Percentiles rank a stretch among this genome's conserved stretches.
Conservation (phyloP, 768 basidiomycete species). For the Dacryopinax spathularia region DNA sequence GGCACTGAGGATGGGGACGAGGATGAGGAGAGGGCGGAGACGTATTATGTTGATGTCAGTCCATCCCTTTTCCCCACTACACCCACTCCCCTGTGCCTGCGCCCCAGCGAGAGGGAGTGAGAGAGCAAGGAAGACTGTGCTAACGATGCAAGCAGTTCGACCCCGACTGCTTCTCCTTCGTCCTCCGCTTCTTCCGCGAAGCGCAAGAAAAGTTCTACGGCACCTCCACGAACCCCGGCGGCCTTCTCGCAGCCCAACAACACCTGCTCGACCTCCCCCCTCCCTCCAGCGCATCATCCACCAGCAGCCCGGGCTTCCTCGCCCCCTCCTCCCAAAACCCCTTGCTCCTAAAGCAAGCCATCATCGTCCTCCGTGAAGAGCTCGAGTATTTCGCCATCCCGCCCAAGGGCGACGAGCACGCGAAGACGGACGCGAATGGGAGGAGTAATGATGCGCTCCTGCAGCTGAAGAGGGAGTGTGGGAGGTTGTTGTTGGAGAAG, state of each 20-base stretch:
- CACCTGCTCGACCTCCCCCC: slow-evolving; percentile 43
- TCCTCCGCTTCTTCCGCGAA: slow-evolving; percentile 79
- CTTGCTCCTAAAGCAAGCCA: slow-evolving; percentile 86
- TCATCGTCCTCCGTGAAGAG: slow-evolving; percentile 95
- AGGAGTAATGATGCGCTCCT: slow-evolving; percentile 64
- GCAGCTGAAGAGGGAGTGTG: slow-evolving; percentile 73
- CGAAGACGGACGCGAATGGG: slow-evolving; percentile 60
- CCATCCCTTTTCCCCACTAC: not conserved
- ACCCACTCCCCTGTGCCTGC: too few relatives aligned
- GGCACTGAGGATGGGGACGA: slow-evolving; percentile 59
- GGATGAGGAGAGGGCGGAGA: slow-evolving; percentile 75
- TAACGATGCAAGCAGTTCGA: slow-evolving; percentile 55
- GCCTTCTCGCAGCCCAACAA: slow-evolving; percentile 64
- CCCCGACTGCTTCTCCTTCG: slow-evolving; percentile 88
- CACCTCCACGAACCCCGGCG: slow-evolving; percentile 45
- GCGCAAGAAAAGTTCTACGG: slow-evolving; percentile 91
- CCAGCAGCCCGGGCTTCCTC: slow-evolving; percentile 34
- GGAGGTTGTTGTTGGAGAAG: slow-evolving; percentile 75
- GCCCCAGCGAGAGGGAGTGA: too few relatives aligned
- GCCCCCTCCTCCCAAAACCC: slow-evolving; percentile 65
- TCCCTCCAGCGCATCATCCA: slow-evolving; percentile 27
- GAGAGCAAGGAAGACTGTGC: too few relatives aligned
- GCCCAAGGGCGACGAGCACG: slow-evolving; percentile 40
- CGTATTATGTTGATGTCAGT: slow-evolving; percentile 93
- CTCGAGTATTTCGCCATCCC: slow-evolving; percentile 97